Conservation (phyloP, 1,139 yeast genomes). For the Zygosaccharomyces sapae region DNA sequence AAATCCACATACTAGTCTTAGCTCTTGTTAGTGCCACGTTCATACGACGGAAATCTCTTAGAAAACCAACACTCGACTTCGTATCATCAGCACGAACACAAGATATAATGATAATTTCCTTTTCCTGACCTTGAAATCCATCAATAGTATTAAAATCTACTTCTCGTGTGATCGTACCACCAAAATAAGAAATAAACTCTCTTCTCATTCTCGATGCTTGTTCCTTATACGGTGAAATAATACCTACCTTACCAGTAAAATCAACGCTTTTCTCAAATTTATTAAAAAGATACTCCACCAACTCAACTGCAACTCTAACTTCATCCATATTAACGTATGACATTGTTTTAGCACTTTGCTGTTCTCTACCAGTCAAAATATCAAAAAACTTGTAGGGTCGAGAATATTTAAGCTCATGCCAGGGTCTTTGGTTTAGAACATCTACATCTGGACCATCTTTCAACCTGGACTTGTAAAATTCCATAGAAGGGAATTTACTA, state of each 20-base stretch:
- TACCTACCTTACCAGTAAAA: slow-evolving; percentile 73
- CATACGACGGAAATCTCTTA: slow-evolving; percentile 88
- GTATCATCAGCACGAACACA: slow-evolving; percentile 82
- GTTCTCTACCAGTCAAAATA: slow-evolving; percentile 61
- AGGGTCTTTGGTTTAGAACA: slow-evolving; percentile 54
- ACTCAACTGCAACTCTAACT: slow-evolving; percentile 65
- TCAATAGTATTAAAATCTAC: slow-evolving; percentile 93
- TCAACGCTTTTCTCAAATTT: slow-evolving; percentile 45
- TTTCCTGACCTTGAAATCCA: slow-evolving; percentile 98
- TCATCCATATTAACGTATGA: slow-evolving; percentile 71
- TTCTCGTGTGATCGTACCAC: slow-evolving; percentile 55
- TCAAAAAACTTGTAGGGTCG: slow-evolving; percentile 81
- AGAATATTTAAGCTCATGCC: slow-evolving; percentile 62
- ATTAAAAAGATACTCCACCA: slow-evolving; percentile 54
- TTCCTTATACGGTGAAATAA: slow-evolving; percentile 92
- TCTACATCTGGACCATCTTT: slow-evolving; percentile 74
- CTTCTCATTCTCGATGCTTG: slow-evolving; percentile 62
- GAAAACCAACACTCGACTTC: slow-evolving; percentile 66
- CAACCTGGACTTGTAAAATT: slow-evolving; percentile 71
- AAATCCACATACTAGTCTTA: slow-evolving; percentile 82
- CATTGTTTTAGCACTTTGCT: slow-evolving; percentile 55
- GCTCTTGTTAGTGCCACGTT: slow-evolving; percentile 96
- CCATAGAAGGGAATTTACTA: slow-evolving; percentile 76
- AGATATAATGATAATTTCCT: slow-evolving; percentile 86
- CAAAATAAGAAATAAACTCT: slow-evolving; percentile 56